phyloP scores from a whole-genome alignment of 139 green algal genomes.

The Chlorella ohadii region DNA sequence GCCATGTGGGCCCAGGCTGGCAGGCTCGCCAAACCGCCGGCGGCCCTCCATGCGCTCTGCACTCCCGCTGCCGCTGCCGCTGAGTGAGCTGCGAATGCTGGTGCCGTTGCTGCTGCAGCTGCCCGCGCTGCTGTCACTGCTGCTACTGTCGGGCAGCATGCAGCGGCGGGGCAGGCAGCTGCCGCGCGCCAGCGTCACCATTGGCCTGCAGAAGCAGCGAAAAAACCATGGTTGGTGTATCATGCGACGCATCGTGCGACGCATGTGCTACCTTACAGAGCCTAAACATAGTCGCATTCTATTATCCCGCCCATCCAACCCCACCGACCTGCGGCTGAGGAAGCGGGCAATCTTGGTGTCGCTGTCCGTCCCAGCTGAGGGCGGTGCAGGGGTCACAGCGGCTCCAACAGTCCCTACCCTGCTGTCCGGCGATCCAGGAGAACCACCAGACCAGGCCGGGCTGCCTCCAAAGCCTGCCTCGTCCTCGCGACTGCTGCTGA shows the following conservation, averaged over 20 bases:
- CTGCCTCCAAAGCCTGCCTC: not conserved
- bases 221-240: too few relatives aligned
- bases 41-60: too few relatives aligned
- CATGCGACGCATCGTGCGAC: too few relatives aligned
- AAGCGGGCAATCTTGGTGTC: conserved; percentile 15
- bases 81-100: too few relatives aligned
- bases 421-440: not conserved
- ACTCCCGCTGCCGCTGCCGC: too few relatives aligned
- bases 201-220: not conserved
- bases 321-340: conserved; percentile 6
- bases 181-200: conserved; percentile 7
- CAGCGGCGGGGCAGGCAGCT: not conserved
- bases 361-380: not conserved
- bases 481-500: not conserved
- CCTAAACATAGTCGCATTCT: too few relatives aligned
- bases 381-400: not conserved
- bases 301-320: too few relatives aligned
- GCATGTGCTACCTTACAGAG: too few relatives aligned
- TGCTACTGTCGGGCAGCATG: not conserved
- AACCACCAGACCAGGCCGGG: not conserved
- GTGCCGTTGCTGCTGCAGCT: not conserved
- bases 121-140: not conserved
- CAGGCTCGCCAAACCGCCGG: too few relatives aligned
- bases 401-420: too few relatives aligned
- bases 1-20: too few relatives aligned